Conservation (phyloP, 108 stramenopile genomes). For the Skeletonema tropicum region DNA sequence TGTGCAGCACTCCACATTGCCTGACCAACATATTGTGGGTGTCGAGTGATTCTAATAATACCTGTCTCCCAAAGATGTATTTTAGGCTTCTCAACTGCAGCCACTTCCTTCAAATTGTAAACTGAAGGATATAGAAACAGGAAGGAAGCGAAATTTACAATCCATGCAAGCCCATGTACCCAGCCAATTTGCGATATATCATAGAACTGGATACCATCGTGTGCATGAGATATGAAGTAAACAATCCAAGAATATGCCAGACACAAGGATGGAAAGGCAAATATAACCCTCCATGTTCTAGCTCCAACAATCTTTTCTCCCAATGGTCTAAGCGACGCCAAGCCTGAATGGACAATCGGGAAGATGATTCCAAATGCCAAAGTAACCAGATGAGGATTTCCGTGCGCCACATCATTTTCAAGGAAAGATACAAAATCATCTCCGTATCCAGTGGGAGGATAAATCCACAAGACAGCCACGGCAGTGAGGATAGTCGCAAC, state of each 20-base stretch:
- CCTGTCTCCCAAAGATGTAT: slow-evolving; percentile 95
- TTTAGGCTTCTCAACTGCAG: slow-evolving; percentile 82
- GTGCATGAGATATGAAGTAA: slow-evolving; percentile 94
- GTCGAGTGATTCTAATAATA: slow-evolving; percentile 93
- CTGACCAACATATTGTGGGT: slow-evolving; percentile 96
- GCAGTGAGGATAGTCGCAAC: slow-evolving; percentile 73
- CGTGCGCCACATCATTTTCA: slow-evolving; percentile 59
- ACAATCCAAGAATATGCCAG: slow-evolving; percentile 91
- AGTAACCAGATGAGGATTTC: slow-evolving; percentile 65
- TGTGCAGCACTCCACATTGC: slow-evolving; percentile 93
- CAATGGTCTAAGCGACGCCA: slow-evolving; percentile 91
- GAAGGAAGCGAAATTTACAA: slow-evolving; percentile 84
- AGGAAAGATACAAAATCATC: slow-evolving; percentile 81
- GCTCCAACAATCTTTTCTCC: slow-evolving; percentile 92
- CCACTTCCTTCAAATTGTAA: slow-evolving; percentile 95
- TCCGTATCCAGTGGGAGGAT: slow-evolving; percentile 65
- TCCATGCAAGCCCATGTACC: slow-evolving; percentile 69
- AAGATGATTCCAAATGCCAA: slow-evolving; percentile 82
- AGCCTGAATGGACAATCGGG: slow-evolving; percentile 91
- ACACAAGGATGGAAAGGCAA: slow-evolving; percentile 89
- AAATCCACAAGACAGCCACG: slow-evolving; percentile 76
- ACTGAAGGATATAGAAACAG: slow-evolving; percentile 94
- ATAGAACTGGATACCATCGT: slow-evolving; percentile 92
- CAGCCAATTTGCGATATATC: slow-evolving; percentile 64
- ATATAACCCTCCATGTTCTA: slow-evolving; percentile 91